Evolutionary conservation across 1,139 yeast genomes (phyloP).

Genomic region (Pichia sp.): DNA sequence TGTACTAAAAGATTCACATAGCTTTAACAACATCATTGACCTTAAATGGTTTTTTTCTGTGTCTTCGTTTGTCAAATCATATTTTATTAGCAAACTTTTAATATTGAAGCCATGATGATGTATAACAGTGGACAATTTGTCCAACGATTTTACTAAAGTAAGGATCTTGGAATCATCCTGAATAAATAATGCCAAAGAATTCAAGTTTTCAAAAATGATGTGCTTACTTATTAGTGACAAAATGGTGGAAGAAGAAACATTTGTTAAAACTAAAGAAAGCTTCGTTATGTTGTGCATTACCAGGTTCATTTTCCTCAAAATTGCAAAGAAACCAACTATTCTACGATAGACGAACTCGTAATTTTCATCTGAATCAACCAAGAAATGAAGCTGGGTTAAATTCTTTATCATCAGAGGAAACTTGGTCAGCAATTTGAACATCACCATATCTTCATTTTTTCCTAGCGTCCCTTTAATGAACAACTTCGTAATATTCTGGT

Average conservation of each 20-base stretch:
- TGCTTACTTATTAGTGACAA: constrained; percentile 27
- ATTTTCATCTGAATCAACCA: constrained; percentile 23
- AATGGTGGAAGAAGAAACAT: constrained; percentile 30
- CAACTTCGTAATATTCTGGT: constrained; percentile 18
- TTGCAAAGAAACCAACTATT: constrained; percentile 29
- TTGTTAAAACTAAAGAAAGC: constrained; percentile 30
- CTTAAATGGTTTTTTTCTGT: constrained; percentile 30
- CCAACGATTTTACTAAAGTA: constrained; percentile 28
- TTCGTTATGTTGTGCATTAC: constrained; percentile 23
- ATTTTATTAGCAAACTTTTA: constrained; percentile 23
- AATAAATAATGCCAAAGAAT: constrained; percentile 24
- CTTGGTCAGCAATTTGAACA: constrained; percentile 27
- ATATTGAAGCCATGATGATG: constrained; percentile 24
- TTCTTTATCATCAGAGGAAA: constrained; percentile 25
- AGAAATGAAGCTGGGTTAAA: constrained; percentile 26
- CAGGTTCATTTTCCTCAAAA: constrained; percentile 27
- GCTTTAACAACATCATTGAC: constrained; percentile 29
- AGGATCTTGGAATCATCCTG: constrained; percentile 30
- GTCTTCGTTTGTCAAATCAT: constrained; percentile 24
- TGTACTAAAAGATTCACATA: constrained; percentile 26
- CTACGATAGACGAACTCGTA: constrained; percentile 30
- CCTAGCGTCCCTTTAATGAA: constrained; percentile 27
- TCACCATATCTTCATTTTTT: constrained; percentile 31
- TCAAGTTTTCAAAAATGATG: constrained; percentile 28
- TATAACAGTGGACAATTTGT: constrained; percentile 24